phyloP scores from a whole-genome alignment of 2,329 filamentous ascomycete species.

The Microdochium paspali region DNA sequence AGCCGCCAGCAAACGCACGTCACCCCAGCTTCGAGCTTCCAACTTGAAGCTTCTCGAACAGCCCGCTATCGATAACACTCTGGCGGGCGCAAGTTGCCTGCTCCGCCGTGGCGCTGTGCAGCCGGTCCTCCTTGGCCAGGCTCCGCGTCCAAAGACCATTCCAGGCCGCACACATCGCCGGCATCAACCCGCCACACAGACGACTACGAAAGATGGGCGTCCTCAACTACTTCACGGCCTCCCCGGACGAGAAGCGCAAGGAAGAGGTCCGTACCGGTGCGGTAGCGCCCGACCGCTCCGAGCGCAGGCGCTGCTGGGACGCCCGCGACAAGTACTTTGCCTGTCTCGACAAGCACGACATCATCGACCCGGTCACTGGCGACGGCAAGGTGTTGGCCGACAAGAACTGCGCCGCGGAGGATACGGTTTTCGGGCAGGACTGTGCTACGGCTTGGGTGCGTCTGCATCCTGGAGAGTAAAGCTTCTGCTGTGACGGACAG shows the following conservation, averaged over 20 bases:
- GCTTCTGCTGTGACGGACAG: neutral
- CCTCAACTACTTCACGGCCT: conserved; percentile 30
- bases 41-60: conserved; percentile 3
- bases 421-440: conserved; percentile 66
- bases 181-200: neutral
- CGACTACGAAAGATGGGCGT: conserved; percentile 36
- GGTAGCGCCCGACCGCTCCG: conserved; percentile 74
- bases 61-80: neutral
- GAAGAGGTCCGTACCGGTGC: conserved; percentile 45
- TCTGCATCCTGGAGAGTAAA: conserved; percentile 10
- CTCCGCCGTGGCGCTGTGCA: too few relatives aligned
- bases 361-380: conserved; percentile 61
- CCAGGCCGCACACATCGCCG: too few relatives aligned
- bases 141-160: too few relatives aligned
- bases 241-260: conserved; percentile 34
- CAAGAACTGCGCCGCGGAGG: conserved; percentile 48
- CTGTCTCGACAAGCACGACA: conserved; percentile 74
- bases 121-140: too few relatives aligned
- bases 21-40: neutral
- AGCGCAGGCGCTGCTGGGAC: conserved; percentile 81
- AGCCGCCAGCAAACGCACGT: too few relatives aligned
- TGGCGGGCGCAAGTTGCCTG: neutral
- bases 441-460: conserved; percentile 87
- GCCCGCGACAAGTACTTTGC: conserved; percentile 79
- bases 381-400: conserved; percentile 43